Evolutionary conservation across 768 basidiomycete genomes (phyloP).

Genomic region (Phlebiopsis gigantea): DNA sequence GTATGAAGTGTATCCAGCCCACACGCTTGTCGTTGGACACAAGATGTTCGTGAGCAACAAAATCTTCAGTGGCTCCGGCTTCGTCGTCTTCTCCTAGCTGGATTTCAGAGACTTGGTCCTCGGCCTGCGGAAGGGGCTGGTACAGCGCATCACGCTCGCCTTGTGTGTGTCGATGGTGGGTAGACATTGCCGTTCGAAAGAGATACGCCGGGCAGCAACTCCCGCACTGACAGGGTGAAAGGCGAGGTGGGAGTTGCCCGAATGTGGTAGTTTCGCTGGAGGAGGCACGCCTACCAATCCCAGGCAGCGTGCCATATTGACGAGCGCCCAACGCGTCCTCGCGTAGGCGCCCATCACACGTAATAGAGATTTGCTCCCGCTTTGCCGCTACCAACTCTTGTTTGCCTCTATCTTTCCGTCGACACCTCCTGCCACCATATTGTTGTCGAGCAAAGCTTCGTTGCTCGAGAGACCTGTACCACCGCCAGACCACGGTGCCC

Average conservation of each 20-base stretch:
- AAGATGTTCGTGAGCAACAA: slow-evolving; percentile 10
- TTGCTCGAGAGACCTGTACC: not conserved
- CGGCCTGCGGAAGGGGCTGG: slow-evolving; percentile 11
- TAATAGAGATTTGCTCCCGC: slow-evolving; percentile 3
- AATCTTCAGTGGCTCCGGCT: slow-evolving; percentile 7
- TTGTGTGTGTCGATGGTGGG: not conserved
- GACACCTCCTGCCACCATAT: not conserved
- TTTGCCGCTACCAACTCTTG: not conserved
- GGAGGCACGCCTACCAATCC: not conserved
- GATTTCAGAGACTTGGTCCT: not conserved
- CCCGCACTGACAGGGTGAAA: not conserved
- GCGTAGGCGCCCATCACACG: not conserved
- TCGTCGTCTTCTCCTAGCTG: slow-evolving; percentile 12
- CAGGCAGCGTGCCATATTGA: not conserved
- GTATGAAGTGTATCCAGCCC: slow-evolving; percentile 61
- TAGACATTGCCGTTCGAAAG: slow-evolving; percentile 3
- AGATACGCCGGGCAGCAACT: too few species aligned
- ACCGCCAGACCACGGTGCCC: not conserved
- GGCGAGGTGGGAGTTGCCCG: not conserved
- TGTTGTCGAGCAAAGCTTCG: not conserved
- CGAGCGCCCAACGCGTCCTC: not conserved
- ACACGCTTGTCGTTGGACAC: slow-evolving; percentile 38
- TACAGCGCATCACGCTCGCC: slow-evolving; percentile 11
- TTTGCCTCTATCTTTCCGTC: not conserved
- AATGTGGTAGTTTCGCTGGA: not conserved